Base-by-base conservation (phyloP, 2,329 filamentous ascomycete genomes). In the Ceratocystis variospora region DNA sequence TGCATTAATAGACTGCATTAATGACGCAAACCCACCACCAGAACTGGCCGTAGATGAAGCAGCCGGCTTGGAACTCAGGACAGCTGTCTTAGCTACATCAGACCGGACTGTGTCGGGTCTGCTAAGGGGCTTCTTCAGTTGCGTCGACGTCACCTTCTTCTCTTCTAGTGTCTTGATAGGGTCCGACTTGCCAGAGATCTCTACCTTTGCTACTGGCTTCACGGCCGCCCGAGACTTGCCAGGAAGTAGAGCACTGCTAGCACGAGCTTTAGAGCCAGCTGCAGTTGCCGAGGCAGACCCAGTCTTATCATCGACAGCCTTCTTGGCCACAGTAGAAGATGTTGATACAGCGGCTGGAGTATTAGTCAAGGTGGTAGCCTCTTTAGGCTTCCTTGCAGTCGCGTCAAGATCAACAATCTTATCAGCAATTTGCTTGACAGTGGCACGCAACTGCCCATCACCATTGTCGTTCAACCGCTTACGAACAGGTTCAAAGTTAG, bases 391-490 rank as follows among this genome's bases (percentile, higher is more conserved):
- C 66, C 73, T 77, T 62, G 78, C 73, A n/a, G 78, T 77, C 37
- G 72, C 70, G n/a, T 65, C 55, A 25, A 67, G 59, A 33, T 67
- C 62, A 15, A 59, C 55, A 62, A 67, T 65, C 57, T 67, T 67
- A 3, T 65, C 66, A 57, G 80, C 74, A 61, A 87, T 85, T 68
- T 80, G 79, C 45, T 80, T 79, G 3, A 87, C 82, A 61, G 86
- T 76, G 3, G 79, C 79, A 70, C 86, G 86, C 61, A 84, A 82
- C 64, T 86, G 82, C 0, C 81, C 79, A 71, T 88, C 85, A 31
- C 84, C 86, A 71, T 84, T 85, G 71, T 83, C 86, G 68, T 79
- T 80, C 71, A 87, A 83, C 7, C 83, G 80, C 68, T 83, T 83
- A 50, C 85, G 79, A 17, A 88, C 81, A 65, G 82, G 84, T 67